phyloP scores from a whole-genome alignment of 139 green algal genomes.

The Deuterostichococcus epilithicus region DNA sequence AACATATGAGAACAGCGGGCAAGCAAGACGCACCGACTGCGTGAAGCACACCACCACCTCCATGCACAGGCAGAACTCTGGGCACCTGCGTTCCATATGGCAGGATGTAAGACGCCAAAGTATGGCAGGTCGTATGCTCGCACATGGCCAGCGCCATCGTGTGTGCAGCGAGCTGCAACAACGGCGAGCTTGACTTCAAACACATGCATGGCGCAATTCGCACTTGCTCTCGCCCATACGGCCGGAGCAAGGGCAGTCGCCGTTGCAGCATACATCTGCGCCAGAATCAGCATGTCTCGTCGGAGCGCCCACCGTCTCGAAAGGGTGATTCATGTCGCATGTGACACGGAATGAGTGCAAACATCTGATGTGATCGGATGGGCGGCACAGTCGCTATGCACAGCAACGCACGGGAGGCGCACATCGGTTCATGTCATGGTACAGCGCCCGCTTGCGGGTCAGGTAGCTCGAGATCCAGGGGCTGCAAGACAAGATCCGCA shows the following conservation, averaged over 20 bases:
- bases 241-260: conserved; percentile 68
- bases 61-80: conserved; percentile 69
- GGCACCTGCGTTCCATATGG: conserved; percentile 22
- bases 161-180: too few species aligned
- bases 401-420: not conserved
- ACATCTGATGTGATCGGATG: not conserved
- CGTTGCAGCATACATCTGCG: conserved; percentile 74
- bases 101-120: too few species aligned
- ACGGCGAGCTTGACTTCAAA: too few species aligned
- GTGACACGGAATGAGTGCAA: not conserved
- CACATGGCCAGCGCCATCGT: too few species aligned
- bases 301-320: not conserved
- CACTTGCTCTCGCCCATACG: conserved; percentile 46
- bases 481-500: conserved; percentile 39
- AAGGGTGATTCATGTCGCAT: not conserved
- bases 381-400: not conserved
- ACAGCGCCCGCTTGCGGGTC: conserved; percentile 63
- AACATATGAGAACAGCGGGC: too few species aligned
- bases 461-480: conserved; percentile 56
- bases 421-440: conserved; percentile 62
- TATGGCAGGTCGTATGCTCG: too few species aligned
- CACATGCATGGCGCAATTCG: too few species aligned
- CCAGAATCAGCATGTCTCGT: not conserved
- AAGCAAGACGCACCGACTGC: conserved; percentile 22
- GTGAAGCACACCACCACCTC: conserved; percentile 64